Conservation (phyloP, 257 asterid genomes). For the Solanum ossicruentum region DNA sequence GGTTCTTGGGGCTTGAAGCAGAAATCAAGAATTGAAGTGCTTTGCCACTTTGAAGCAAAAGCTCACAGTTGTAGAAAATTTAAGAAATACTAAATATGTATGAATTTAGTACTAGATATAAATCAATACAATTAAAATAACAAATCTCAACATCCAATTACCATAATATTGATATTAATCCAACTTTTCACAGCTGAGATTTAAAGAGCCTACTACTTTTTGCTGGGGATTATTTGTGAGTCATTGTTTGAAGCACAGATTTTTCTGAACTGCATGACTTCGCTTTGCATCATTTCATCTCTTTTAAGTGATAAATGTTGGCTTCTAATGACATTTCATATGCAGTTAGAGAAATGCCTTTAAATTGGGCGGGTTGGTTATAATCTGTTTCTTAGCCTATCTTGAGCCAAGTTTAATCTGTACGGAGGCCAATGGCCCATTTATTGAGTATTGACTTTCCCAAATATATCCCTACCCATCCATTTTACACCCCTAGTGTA, state of each 20-base stretch:
- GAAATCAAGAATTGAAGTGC: neutral
- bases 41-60: neutral
- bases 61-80: neutral
- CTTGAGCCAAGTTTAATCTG: neutral
- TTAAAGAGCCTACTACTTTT: neutral
- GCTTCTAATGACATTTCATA: neutral
- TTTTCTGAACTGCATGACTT: neutral
- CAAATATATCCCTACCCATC: neutral
- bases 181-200: neutral
- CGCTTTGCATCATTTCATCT: neutral
- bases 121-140: neutral
- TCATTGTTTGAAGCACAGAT: neutral
- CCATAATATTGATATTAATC: neutral
- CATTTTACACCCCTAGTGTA: neutral
- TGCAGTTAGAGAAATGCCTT: neutral
- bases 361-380: neutral
- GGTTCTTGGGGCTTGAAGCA: neutral
- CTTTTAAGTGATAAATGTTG: neutral
- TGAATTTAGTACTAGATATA: neutral
- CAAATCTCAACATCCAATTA: neutral
- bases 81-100: neutral
- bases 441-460: neutral
- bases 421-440: neutral
- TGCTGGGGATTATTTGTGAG: neutral
- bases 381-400: neutral